These are phyloP conservation scores for Cryptosporidium xiaoi DNA, from an alignment of 169 alveolate species.

Conservation along the genomic window DNA sequence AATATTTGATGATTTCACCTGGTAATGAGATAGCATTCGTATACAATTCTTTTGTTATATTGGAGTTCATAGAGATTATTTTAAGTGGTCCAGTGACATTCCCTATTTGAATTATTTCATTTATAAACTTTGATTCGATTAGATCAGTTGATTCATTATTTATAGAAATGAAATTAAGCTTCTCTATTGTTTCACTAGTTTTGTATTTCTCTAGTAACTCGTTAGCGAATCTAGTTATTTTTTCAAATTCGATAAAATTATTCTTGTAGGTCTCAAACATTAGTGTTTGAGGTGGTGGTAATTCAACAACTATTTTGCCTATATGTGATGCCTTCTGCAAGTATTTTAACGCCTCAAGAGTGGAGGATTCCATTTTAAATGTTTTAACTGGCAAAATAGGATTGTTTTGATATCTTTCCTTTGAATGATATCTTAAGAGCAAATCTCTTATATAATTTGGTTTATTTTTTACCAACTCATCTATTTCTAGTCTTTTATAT, in stretches of 20 bases:
- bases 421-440: constrained; percentile 17
- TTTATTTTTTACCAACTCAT: constrained; percentile 34
- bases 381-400: constrained; percentile 57
- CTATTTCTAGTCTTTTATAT: constrained; percentile 41
- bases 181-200: background rate
- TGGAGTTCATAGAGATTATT: constrained; percentile 1
- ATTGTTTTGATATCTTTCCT: background rate
- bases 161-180: background rate
- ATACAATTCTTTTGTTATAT: constrained; percentile 13
- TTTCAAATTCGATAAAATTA: background rate
- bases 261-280: constrained; percentile 50
- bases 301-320: constrained; percentile 68
- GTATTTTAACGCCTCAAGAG: constrained; percentile 46
- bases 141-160: background rate
- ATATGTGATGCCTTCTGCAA: constrained; percentile 72
- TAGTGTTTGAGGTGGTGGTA: constrained; percentile 74
- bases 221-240: background rate
- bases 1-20: background rate
- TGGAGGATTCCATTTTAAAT: constrained; percentile 70
- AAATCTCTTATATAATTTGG: constrained; percentile 30
- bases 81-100: constrained; percentile 24
- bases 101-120: constrained; percentile 24
- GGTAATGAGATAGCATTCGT: background rate
- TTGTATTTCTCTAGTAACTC: background rate
- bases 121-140: background rate